A percentile compares a stretch with the other conserved stretches of the same genome.
Evolutionary conservation across 2,329 filamentous ascomycete genomes (phyloP).

Genomic region (Sclerotinia sclerotiorum): DNA sequence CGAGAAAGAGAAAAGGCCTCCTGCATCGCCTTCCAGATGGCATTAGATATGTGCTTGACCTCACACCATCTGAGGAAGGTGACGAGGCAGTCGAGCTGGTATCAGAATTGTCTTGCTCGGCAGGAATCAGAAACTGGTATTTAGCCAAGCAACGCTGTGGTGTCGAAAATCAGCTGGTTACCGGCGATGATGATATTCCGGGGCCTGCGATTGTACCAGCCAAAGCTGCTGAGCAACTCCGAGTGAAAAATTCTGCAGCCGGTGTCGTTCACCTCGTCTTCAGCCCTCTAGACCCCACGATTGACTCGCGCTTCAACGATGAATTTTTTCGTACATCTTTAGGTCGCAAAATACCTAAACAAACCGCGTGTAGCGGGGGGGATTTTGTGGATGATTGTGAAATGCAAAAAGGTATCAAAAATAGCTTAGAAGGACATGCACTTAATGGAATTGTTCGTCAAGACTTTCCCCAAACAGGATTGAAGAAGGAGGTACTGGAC

Average conservation of each 20-base stretch:
- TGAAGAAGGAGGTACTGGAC: conserved; percentile 46
- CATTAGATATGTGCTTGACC: conserved; percentile 60
- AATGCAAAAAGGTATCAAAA: background rate
- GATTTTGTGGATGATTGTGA: background rate
- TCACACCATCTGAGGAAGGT: conserved; percentile 61
- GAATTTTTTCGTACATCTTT: background rate
- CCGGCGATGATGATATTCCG: conserved; percentile 48
- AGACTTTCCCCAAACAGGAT: background rate
- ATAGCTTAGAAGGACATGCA: background rate
- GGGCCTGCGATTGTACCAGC: background rate
- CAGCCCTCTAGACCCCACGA: too few species aligned
- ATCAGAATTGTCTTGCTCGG: conserved; percentile 58
- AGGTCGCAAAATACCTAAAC: background rate
- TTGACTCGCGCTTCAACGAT: background rate
- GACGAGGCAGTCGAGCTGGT: conserved; percentile 61
- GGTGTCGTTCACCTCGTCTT: background rate
- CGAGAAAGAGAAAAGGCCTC: conserved; percentile 42
- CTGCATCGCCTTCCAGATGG: conserved; percentile 41
- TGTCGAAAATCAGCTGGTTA: conserved; percentile 45
- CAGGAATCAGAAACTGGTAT: conserved; percentile 57
- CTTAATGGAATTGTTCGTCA: background rate
- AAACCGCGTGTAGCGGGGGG: background rate
- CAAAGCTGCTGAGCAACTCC: background rate
- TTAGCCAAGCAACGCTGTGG: conserved; percentile 42
- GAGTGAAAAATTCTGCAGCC: background rate